Conservation (phyloP, 2,329 filamentous ascomycete species). For the Ceratocystis albifundus region DNA sequence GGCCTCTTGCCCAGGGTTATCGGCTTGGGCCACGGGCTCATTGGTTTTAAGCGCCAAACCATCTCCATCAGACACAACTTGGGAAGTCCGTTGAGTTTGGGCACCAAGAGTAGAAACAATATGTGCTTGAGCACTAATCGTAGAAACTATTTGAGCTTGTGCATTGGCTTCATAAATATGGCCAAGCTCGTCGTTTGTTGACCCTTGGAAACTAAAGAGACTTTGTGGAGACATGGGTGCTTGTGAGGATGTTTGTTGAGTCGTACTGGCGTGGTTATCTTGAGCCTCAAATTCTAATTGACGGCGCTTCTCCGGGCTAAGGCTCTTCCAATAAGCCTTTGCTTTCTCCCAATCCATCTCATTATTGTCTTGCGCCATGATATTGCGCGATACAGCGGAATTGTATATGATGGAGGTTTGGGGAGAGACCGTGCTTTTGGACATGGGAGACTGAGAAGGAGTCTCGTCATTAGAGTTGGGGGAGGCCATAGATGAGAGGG, state of each 20-base stretch:
- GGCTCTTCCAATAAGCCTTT: constrained; percentile 57
- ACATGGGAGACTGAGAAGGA: constrained; percentile 1
- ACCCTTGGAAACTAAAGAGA: constrained; percentile 15
- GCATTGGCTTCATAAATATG: constrained; percentile 20
- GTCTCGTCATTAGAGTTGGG: not conserved
- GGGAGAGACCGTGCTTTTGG: constrained; percentile 3
- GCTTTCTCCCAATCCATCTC: constrained; percentile 53
- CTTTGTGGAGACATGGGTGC: constrained; percentile 14
- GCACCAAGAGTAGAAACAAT: constrained; percentile 9
- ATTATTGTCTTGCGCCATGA: constrained; percentile 16
- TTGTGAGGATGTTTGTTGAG: not conserved
- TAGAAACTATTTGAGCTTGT: constrained; percentile 15
- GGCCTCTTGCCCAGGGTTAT: constrained; percentile 4
- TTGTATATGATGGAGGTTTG: not conserved
- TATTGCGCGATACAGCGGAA: constrained; percentile 9
- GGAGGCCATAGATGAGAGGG: not conserved
- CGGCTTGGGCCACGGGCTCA: not conserved
- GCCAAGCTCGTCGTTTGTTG: constrained; percentile 18
- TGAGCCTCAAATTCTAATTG: constrained; percentile 47
- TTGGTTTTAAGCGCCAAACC: not conserved
- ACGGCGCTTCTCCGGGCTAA: constrained; percentile 51
- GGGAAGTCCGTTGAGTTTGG: not conserved
- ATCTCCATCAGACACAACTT: not conserved
- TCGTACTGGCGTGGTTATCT: not conserved
- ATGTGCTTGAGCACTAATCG: constrained; percentile 14